These are phyloP conservation scores for Hysterium pulicare DNA, from an alignment of 2,329 filamentous ascomycete species.

Conservation along the genomic window DNA sequence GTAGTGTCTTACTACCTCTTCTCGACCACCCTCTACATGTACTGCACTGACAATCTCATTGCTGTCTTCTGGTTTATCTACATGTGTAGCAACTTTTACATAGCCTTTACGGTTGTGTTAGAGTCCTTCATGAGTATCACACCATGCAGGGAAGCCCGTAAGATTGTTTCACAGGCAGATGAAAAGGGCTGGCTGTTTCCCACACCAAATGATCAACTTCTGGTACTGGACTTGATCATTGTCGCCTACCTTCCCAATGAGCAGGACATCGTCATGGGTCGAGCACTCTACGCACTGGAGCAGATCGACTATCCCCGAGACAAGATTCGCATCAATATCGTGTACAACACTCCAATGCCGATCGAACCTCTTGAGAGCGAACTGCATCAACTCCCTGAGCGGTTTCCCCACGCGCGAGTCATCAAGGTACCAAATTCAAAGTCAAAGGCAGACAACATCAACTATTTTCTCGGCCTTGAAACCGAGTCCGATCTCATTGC, in stretches of 20 bases:
- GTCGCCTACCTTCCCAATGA: constrained; percentile 53
- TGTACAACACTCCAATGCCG: constrained; percentile 48
- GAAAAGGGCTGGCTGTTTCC: constrained; percentile 42
- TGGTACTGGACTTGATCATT: constrained; percentile 46
- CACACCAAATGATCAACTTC: constrained; percentile 40
- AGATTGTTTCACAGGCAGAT: constrained; percentile 35
- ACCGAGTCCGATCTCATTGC: constrained; percentile 46
- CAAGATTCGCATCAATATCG: constrained; percentile 47
- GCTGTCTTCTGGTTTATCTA: constrained; percentile 46
- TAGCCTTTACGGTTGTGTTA: constrained; percentile 41
- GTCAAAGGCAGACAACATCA: constrained; percentile 51
- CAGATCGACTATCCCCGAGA: constrained; percentile 46
- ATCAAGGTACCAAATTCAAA: constrained; percentile 49
- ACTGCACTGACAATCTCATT: constrained; percentile 34
- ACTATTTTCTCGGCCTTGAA: constrained; percentile 46
- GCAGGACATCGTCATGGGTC: constrained; percentile 49
- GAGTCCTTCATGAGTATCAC: constrained; percentile 41
- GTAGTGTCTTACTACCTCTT: constrained; percentile 43
- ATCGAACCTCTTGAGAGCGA: constrained; percentile 47
- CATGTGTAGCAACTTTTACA: constrained; percentile 44
- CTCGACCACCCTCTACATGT: constrained; percentile 42
- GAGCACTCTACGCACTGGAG: constrained; percentile 45
- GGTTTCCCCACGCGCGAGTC: constrained; percentile 41
- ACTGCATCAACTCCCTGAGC: constrained; percentile 35
- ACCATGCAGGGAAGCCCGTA: constrained; percentile 35